Evolutionary conservation across 495 filamentous ascomycete genomes (phyloP).

Genomic region (Pseudoneurospora amorphoporcata): DNA sequence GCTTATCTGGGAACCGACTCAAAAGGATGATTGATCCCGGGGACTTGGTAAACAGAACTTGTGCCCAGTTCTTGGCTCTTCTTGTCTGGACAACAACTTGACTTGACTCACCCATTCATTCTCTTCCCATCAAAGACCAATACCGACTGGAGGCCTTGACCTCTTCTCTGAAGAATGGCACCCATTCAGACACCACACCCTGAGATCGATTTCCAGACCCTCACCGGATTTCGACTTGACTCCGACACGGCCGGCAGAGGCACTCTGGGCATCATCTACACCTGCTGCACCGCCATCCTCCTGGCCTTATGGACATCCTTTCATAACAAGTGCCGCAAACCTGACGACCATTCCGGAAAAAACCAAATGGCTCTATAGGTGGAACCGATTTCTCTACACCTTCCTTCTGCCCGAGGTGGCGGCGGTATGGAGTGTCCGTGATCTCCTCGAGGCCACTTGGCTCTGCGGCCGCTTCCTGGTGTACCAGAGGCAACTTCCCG

Average conservation of each 20-base stretch:
- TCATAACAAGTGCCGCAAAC: neutral
- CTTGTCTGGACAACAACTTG: neutral
- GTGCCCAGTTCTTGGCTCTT: neutral
- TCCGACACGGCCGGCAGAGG: neutral
- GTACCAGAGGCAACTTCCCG: neutral
- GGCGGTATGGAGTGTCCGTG: neutral
- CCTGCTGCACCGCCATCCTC: neutral
- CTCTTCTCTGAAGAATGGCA: neutral
- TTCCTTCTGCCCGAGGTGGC: neutral
- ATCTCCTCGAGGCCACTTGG: neutral
- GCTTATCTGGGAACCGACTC: neutral
- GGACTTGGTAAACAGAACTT: neutral
- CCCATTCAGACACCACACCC: neutral
- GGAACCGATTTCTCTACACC: neutral
- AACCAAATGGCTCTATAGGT: neutral
- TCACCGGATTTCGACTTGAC: neutral
- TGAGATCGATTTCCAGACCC: neutral
- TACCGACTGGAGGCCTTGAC: neutral
- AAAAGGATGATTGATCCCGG: neutral
- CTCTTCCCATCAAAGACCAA: neutral
- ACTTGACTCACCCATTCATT: neutral
- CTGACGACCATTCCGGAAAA: neutral
- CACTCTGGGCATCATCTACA: neutral
- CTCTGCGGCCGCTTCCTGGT: neutral
- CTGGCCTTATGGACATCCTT: neutral